Evolutionary conservation across 2,329 filamentous ascomycete species (phyloP).

Genomic region (Periglandula ipomoeae): DNA sequence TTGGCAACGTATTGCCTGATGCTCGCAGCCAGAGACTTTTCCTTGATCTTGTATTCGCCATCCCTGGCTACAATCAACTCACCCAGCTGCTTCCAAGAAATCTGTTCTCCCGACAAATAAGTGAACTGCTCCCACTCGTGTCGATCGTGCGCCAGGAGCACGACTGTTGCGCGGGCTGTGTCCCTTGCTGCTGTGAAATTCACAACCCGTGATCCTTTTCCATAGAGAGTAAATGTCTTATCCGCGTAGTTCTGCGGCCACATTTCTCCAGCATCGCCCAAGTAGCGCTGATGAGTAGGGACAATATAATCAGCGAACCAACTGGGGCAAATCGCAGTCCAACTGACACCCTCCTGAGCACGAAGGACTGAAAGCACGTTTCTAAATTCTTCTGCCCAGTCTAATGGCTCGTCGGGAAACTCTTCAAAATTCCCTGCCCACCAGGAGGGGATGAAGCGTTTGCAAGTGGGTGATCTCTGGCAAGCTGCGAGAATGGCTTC

Average conservation of each 20-base stretch:
- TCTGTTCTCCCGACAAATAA: slow-evolving; percentile 5
- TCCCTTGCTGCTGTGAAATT: slow-evolving; percentile 2
- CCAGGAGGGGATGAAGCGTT: slow-evolving; percentile 8
- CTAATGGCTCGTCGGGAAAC: slow-evolving; percentile 6
- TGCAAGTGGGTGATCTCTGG: slow-evolving; percentile 3
- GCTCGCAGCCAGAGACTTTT: slow-evolving; percentile 6
- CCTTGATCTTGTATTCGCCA: neutral
- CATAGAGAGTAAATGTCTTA: slow-evolving; percentile 7
- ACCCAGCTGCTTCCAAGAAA: slow-evolving; percentile 2
- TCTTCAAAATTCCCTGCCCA: slow-evolving; percentile 4
- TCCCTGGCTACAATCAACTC: slow-evolving; percentile 1
- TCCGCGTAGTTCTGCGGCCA: slow-evolving; percentile 6
- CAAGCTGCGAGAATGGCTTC: slow-evolving; percentile 5
- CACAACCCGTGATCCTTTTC: slow-evolving; percentile 4
- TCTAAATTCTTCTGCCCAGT: slow-evolving; percentile 3
- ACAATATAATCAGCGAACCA: slow-evolving; percentile 6
- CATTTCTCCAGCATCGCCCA: slow-evolving; percentile 4
- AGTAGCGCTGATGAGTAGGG: neutral
- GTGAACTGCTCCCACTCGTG: slow-evolving; percentile 4
- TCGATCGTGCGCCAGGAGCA: slow-evolving; percentile 5
- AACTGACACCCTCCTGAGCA: slow-evolving; percentile 2
- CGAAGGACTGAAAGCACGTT: neutral
- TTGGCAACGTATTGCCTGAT: slow-evolving; percentile 4
- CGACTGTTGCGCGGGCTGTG: neutral
- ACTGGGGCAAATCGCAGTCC: slow-evolving; percentile 3